Conservation (phyloP, 345 rosid species). For the Aethionema arabicum region DNA sequence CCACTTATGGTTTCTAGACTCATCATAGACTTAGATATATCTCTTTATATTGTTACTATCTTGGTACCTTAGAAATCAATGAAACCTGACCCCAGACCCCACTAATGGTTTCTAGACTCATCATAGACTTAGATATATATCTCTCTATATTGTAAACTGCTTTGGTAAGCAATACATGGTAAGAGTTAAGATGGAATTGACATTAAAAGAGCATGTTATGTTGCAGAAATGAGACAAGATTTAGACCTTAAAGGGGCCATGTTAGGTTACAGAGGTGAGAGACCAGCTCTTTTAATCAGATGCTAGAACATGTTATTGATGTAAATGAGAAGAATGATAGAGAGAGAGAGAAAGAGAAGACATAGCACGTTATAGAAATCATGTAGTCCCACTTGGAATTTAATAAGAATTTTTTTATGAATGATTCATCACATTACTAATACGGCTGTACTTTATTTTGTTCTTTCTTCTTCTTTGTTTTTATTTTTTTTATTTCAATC, state of each 20-base stretch:
- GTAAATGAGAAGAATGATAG: constrained; percentile 17
- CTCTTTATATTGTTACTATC: constrained; percentile 12
- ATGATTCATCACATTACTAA: constrained; percentile 30
- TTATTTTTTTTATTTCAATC: constrained; percentile 17
- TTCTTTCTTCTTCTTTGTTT: constrained; percentile 2
- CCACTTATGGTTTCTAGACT: constrained; percentile 14
- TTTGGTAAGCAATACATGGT: constrained; percentile 12
- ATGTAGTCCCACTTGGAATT: constrained; percentile 37
- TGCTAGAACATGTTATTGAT: constrained; percentile 39
- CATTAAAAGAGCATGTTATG: constrained; percentile 8
- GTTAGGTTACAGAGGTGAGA: constrained; percentile 37
- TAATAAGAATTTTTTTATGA: constrained; percentile 15
- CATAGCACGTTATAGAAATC: constrained; percentile 37
- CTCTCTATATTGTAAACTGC: constrained; percentile 13
- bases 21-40: constrained; percentile 16
- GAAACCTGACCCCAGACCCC: not conserved
- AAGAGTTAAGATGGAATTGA: not conserved
- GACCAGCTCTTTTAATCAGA: constrained; percentile 37
- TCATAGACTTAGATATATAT: constrained; percentile 14
- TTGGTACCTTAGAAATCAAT: constrained; percentile 18
- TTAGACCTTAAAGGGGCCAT: constrained; percentile 37
- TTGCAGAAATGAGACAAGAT: constrained; percentile 5
- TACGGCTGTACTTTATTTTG: constrained; percentile 33
- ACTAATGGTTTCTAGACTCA: constrained; percentile 18
- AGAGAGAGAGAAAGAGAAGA: constrained; percentile 27